Conservation (phyloP, 2,329 filamentous ascomycete genomes). For the Fusarium nurragi region DNA sequence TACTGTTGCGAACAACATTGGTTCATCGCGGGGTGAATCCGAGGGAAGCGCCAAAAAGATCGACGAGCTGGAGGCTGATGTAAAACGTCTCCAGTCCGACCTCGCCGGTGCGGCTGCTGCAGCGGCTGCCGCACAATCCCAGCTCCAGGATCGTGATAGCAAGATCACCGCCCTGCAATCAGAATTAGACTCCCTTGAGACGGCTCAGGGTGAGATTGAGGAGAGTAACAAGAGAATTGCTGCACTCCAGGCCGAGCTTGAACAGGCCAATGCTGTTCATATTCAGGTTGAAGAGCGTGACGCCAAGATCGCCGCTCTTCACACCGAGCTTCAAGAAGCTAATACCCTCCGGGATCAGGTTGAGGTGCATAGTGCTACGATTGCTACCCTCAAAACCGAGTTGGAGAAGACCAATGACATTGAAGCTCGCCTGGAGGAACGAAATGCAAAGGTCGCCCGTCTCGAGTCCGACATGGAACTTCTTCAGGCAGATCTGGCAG, state of each 20-base stretch:
- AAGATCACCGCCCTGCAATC: slow-evolving; percentile 35
- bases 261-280: slow-evolving; percentile 28
- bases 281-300: slow-evolving; percentile 26
- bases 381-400: slow-evolving; percentile 36
- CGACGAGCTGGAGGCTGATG: slow-evolving; percentile 51
- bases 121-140: slow-evolving; percentile 21
- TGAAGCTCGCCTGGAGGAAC: slow-evolving; percentile 32
- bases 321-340: slow-evolving; percentile 32
- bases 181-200: slow-evolving; percentile 30
- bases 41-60: slow-evolving; percentile 51
- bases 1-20: slow-evolving; percentile 35
- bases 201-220: slow-evolving; percentile 32
- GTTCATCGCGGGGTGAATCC: slow-evolving; percentile 30
- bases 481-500: slow-evolving; percentile 31
- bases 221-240: slow-evolving; percentile 30
- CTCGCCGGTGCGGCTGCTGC: slow-evolving; percentile 18
- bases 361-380: slow-evolving; percentile 33
- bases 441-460: slow-evolving; percentile 33
- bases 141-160: slow-evolving; percentile 37
- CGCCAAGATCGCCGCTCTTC: slow-evolving; percentile 24
- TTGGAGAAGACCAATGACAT: slow-evolving; percentile 26
- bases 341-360: slow-evolving; percentile 23
- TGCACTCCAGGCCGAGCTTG: slow-evolving; percentile 48
- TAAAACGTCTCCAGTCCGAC: slow-evolving; percentile 48
- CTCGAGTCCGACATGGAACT: slow-evolving; percentile 50